These are phyloP conservation scores for Stygiomarasmius scandens DNA, from an alignment of 1,284 basidiomycete genomes.

Conservation along the genomic window DNA sequence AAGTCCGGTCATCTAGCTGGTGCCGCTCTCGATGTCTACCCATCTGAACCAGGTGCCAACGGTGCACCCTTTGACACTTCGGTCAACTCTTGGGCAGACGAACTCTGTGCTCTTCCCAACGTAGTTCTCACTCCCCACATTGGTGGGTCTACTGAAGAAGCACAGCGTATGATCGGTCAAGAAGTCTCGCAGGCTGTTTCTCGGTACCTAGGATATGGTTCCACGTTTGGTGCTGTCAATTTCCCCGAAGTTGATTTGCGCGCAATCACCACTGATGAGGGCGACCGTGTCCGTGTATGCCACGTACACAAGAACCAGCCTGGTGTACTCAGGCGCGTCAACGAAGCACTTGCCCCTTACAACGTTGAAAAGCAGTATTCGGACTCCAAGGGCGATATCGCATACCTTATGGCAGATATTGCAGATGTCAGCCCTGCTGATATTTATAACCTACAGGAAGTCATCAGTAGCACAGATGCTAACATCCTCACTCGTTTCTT, in stretches of 20 bases:
- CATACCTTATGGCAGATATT: slow-evolving; percentile 96
- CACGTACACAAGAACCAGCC: slow-evolving; percentile 98
- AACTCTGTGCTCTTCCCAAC: slow-evolving; percentile 78
- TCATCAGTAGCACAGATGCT: slow-evolving; percentile 80
- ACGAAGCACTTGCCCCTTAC: slow-evolving; percentile 90
- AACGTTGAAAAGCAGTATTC: slow-evolving; percentile 99
- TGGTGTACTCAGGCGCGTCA: slow-evolving; percentile 94
- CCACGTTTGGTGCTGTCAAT: slow-evolving; percentile 92
- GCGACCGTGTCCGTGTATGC: slow-evolving; percentile 86
- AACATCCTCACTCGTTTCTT: slow-evolving; percentile 91
- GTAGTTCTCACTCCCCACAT: slow-evolving; percentile 98
- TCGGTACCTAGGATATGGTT: slow-evolving; percentile 93
- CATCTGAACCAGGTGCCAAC: slow-evolving; percentile 89
- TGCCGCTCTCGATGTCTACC: slow-evolving; percentile 95
- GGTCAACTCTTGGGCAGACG: slow-evolving; percentile 80
- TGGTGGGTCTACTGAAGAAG: slow-evolving; percentile 98
- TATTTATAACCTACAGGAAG: slow-evolving; percentile 80
- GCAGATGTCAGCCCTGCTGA: slow-evolving; percentile 86
- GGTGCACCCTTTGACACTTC: slow-evolving; percentile 86
- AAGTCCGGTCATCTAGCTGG: slow-evolving; percentile 89
- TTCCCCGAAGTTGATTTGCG: slow-evolving; percentile 99
- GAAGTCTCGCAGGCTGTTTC: slow-evolving; percentile 88
- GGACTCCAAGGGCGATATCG: slow-evolving; percentile 93
- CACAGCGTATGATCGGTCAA: slow-evolving; percentile 95
- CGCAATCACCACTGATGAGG: slow-evolving; percentile 85